Base-by-base conservation (phyloP, 257 asterid species). In the Solanum virginianum region DNA sequence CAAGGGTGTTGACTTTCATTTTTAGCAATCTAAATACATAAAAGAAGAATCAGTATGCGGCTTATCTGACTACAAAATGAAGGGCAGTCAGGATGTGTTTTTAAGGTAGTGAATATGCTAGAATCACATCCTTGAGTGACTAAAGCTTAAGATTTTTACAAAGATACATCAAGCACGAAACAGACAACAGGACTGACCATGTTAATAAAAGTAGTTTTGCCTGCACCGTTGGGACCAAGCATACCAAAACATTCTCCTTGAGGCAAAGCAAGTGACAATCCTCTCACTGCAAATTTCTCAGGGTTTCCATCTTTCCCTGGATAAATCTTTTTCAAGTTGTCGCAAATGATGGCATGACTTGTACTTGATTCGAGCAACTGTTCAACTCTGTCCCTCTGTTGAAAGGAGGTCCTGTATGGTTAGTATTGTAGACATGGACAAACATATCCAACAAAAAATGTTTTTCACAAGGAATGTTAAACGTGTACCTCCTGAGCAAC, bases 211-310 rank as follows among this genome's bases (percentile, higher is more conserved):
- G 98, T 94, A 57, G 99, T 96, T 93, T 96, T 96, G 71, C 99
- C 99, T 6, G 99, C 99, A 86, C 99, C 99, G 81, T 94, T 96
- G 66, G 99, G 99, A 63, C 99, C 99, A 79, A 96, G 98, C 98
- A 96, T 95, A 86, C 99, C 99, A 86, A 96, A 96, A 90, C 99
- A 96, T 92, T 96, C 98, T 49, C 98, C 98, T 57, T 88, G 97
- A 24, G 97, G 94, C 88, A 96, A 90, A 88, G 98, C 98, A 87
- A 96, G 98, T 20, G 99, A 96, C 71, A 96, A 87, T 80, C 89
- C 97, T 90, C 97, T 91, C 81, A 96, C 99, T 15, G 99, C 99
- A 85, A 89, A 84, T 87, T 96, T 96, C 88, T 91, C 95, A 0
- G 98, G 97, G 90, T 96, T 96, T 70, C 98, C 99, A 26, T 96